Evolutionary conservation across 371 early-diverging fungal genomes (phyloP).

Genomic region (Synchytrium microbalum): DNA sequence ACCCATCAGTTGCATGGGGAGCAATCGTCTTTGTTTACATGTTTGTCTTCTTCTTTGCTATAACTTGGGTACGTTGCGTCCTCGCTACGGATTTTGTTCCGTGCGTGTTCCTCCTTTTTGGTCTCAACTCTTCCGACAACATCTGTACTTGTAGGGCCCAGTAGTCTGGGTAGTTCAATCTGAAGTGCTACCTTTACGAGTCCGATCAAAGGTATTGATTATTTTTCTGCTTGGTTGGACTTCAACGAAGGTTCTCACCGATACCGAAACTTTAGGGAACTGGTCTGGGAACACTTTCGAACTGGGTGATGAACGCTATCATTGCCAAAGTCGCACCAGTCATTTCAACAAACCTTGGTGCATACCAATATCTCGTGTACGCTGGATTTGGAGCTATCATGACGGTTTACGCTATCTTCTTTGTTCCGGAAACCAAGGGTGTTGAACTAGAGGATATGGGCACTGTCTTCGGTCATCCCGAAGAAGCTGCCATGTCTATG

Average conservation of each 20-base stretch:
- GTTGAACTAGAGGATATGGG: conserved; percentile 50
- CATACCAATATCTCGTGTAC: conserved; percentile 26
- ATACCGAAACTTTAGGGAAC: conserved; percentile 55
- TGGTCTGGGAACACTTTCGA: conserved; percentile 68
- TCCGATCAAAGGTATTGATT: conserved; percentile 58
- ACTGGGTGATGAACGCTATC: conserved; percentile 49
- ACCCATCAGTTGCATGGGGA: conserved; percentile 6
- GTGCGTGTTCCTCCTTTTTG: no score
- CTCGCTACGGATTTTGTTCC: no score
- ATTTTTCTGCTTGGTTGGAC: no score
- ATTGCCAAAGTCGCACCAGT: conserved; percentile 10
- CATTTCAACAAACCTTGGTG: conserved; percentile 32
- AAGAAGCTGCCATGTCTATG: neutral
- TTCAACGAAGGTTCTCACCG: no score
- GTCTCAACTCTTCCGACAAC: no score
- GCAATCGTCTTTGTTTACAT: conserved; percentile 12
- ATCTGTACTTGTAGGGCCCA: no score
- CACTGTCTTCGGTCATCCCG: conserved; percentile 12
- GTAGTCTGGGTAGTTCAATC: conserved; percentile 81
- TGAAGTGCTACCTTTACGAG: conserved; percentile 43
- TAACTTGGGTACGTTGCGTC: conserved; percentile 85
- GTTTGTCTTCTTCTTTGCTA: conserved; percentile 48
- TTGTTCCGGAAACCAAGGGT: conserved; percentile 67
- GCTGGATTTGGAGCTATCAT: conserved; percentile 41
- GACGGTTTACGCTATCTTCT: conserved; percentile 45